phyloP scores from a whole-genome alignment of 2,329 filamentous ascomycete genomes.

The Sclerotinia glacialis region DNA sequence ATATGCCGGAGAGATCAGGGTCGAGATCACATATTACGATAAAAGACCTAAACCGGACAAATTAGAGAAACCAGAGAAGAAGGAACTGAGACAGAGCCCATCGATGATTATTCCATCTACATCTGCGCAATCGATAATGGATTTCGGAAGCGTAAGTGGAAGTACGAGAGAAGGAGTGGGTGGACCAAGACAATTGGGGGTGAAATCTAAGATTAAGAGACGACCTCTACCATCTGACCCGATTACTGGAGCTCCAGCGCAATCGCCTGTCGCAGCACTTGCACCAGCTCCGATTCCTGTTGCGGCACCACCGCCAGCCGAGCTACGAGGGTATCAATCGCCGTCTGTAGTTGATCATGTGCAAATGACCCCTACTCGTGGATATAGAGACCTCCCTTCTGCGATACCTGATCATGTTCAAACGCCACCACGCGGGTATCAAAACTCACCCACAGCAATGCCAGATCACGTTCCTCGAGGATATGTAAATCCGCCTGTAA shows the following conservation, averaged over 20 bases:
- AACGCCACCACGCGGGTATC: conserved; percentile 48
- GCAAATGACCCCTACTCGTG: conserved; percentile 49
- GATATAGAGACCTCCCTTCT: conserved; percentile 40
- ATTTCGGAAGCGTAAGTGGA: conserved; percentile 17
- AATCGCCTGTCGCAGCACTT: conserved; percentile 45
- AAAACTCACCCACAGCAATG: conserved; percentile 44
- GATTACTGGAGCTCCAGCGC: conserved; percentile 44
- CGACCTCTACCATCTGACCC: conserved; percentile 81
- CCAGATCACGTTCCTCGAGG: conserved; percentile 47
- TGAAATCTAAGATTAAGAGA: conserved; percentile 65
- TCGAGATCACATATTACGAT: conserved; percentile 97
- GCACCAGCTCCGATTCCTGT: conserved; percentile 41
- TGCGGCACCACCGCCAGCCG: conserved; percentile 46
- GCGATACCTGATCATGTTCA: conserved; percentile 46
- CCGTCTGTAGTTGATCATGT: conserved; percentile 33
- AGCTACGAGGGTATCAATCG: conserved; percentile 46
- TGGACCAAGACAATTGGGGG: conserved; percentile 48
- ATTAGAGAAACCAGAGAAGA: conserved; percentile 64
- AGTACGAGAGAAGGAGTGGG: conserved; percentile 40
- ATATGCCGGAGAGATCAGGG: conserved; percentile 90
- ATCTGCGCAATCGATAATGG: conserved; percentile 30
- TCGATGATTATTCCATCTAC: conserved; percentile 41
- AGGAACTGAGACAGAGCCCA: conserved; percentile 24
- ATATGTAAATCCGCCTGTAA: conserved; percentile 43
- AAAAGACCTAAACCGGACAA: conserved; percentile 78